Evolutionary conservation across 2,329 filamentous ascomycete genomes (phyloP).

Genomic region (Pseudopithomyces maydicus): DNA sequence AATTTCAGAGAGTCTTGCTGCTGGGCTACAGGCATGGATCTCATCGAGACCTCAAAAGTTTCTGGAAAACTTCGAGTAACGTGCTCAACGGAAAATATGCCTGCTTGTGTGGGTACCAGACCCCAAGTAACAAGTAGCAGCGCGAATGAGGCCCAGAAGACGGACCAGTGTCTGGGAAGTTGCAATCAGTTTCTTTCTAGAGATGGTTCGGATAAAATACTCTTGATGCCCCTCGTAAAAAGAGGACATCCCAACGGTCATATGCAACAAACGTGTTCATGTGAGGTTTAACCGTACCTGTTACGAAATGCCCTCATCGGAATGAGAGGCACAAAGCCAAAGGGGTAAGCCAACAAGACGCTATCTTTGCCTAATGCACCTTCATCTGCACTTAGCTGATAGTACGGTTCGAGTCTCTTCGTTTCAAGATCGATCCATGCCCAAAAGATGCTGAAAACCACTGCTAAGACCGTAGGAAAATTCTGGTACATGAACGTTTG

Average conservation of each 20-base stretch:
- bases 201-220: too few relatives aligned
- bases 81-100: constrained; percentile 53
- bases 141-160: constrained; percentile 54
- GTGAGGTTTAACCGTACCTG: constrained; percentile 20
- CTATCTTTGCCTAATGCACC: constrained; percentile 55
- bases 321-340: constrained; percentile 53
- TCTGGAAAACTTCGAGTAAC: constrained; percentile 19
- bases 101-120: constrained; percentile 60
- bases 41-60: constrained; percentile 28
- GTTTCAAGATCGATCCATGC: constrained; percentile 65
- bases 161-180: constrained; percentile 62
- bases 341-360: constrained; percentile 60
- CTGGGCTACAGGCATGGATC: constrained; percentile 28
- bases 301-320: constrained; percentile 48
- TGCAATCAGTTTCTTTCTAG: too few relatives aligned
- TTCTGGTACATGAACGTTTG: constrained; percentile 57
- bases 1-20: constrained; percentile 41
- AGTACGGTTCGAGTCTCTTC: constrained; percentile 65
- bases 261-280: too few relatives aligned
- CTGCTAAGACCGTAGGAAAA: constrained; percentile 58
- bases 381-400: constrained; percentile 56
- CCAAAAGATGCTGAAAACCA: constrained; percentile 63
- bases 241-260: too few relatives aligned
- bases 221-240: too few relatives aligned
- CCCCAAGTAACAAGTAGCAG: constrained; percentile 61